Base-by-base conservation (phyloP, 345 rosid genomes). In the Iberis pinnata region DNA sequence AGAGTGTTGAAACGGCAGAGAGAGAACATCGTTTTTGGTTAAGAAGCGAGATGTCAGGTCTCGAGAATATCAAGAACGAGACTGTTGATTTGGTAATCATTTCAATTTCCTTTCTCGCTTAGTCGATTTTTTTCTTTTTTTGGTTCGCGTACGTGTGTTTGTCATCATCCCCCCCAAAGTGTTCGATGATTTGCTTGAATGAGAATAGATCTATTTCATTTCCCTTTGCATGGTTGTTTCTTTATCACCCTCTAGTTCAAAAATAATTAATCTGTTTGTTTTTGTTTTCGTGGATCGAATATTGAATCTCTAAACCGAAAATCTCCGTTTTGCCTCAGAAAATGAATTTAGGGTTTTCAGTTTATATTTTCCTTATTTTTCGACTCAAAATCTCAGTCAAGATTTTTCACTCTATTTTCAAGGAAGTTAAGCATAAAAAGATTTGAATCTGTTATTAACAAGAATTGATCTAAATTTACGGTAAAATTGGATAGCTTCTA, bases 21-120 rank as follows among this genome's bases (percentile, higher is more conserved):
- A 33, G 67, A 48, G 46, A n/a, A 40, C 67, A 47, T 24, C 67
- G 67, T 54, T 60, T 67, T 47, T 22, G 25, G 33, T 5, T 61
- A 20, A 43, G 52, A 9, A 35, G 60, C 31, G 45, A 56, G 64
- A 63, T 61, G 68, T 49, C 68, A 37, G 63, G 81, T 74, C 71
- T 82, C 75, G 83, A 82, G 41, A 81, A 70, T 39, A 80, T 82
- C 76, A 77, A 48, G 78, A 82, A 79, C 49, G 89, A 82, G 74
- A 72, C 68, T 9, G 75, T 82, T 64, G 89, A 82, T 66, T 73
- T 82, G 58, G 89, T 80, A 67, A 56, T 69, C 29, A 7, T 25
- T 12, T 60, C 27, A 1, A 5, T 49, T 15, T 44, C 12, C 9
- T 7, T 45, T 37, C 35, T 29, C 3, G 2, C 2, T 48, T 17